Percentiles rank a stretch among this genome's conserved stretches.
Evolutionary conservation across 306 rosid genomes (phyloP).

Genomic region (Glycine soja): DNA sequence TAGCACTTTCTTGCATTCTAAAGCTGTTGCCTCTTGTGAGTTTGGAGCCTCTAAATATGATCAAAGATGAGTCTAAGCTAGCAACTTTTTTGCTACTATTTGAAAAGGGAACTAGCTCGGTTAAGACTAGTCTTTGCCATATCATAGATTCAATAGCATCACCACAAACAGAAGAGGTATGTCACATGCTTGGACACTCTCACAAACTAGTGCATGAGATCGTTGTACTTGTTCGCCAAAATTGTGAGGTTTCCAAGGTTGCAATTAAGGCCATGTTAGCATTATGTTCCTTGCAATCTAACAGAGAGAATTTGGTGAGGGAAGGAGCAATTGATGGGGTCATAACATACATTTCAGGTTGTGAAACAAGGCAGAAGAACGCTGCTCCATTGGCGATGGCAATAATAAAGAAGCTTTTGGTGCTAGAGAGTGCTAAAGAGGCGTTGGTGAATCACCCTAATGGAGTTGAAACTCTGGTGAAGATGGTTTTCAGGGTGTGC

Average conservation of each 20-base stretch:
- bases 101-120: constrained; percentile 55
- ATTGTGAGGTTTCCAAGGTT: constrained; percentile 58
- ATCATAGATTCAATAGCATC: constrained; percentile 66
- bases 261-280: constrained; percentile 72
- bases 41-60: constrained; percentile 59
- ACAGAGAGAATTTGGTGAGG: constrained; percentile 57
- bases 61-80: constrained; percentile 62
- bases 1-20: constrained; percentile 63
- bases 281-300: constrained; percentile 58
- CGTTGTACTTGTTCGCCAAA: constrained; percentile 44
- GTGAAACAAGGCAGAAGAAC: constrained; percentile 53
- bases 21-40: constrained; percentile 59
- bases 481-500: constrained; percentile 75
- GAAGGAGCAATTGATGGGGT: constrained; percentile 70
- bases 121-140: constrained; percentile 65
- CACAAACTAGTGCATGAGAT: constrained; percentile 55
- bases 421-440: constrained; percentile 62
- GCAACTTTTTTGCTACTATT: constrained; percentile 52
- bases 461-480: constrained; percentile 65
- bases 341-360: constrained; percentile 55
- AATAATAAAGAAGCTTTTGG: constrained; percentile 68
- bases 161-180: constrained; percentile 52
- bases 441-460: constrained; percentile 54
- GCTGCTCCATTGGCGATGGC: constrained; percentile 61
- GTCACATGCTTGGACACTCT: constrained; percentile 59